phyloP scores from a whole-genome alignment of 169 alveolate genomes.

The Plasmodium reichenowi region DNA sequence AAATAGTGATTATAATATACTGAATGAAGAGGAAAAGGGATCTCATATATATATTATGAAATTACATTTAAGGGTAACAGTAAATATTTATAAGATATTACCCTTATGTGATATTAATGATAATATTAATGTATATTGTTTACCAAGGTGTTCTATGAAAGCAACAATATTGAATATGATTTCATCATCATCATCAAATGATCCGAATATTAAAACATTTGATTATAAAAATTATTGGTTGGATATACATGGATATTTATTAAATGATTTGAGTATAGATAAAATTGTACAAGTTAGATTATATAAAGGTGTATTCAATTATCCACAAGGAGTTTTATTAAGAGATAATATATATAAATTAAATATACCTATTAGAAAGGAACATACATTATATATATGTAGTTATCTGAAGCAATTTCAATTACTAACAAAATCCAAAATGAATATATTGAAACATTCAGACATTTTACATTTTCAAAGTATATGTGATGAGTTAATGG shows the following conservation, averaged over 20 bases:
- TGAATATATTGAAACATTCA: slow-evolving; percentile 19
- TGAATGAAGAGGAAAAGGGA: slow-evolving; percentile 6
- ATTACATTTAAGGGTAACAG: slow-evolving; percentile 40
- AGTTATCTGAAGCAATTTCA: slow-evolving; percentile 13
- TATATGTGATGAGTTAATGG: slow-evolving; percentile 3
- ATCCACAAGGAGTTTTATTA: slow-evolving; percentile 52
- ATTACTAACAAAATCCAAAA: slow-evolving; percentile 2
- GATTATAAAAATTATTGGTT: slow-evolving; percentile 52
- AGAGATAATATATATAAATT: slow-evolving; percentile 59
- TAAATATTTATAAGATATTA: slow-evolving; percentile 41
- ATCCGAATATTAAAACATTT: slow-evolving; percentile 8
- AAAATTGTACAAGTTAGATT: slow-evolving; percentile 46
- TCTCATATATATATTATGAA: slow-evolving; percentile 1
- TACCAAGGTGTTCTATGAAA: slow-evolving; percentile 68
- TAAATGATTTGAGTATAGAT: slow-evolving; percentile 24
- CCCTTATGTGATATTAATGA: slow-evolving; percentile 23
- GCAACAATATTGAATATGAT: slow-evolving; percentile 36
- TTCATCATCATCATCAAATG: not conserved
- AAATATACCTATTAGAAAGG: slow-evolving; percentile 20
- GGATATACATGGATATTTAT: slow-evolving; percentile 52
- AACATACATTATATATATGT: slow-evolving; percentile 44
- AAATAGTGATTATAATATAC: slow-evolving; percentile 42
- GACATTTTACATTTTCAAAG: slow-evolving; percentile 9
- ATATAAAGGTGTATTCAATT: slow-evolving; percentile 64
- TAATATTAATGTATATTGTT: slow-evolving; percentile 56